Evolutionary conservation across 139 green algal genomes (phyloP).

Genomic region (Chlamydomonas asymmetrica): DNA sequence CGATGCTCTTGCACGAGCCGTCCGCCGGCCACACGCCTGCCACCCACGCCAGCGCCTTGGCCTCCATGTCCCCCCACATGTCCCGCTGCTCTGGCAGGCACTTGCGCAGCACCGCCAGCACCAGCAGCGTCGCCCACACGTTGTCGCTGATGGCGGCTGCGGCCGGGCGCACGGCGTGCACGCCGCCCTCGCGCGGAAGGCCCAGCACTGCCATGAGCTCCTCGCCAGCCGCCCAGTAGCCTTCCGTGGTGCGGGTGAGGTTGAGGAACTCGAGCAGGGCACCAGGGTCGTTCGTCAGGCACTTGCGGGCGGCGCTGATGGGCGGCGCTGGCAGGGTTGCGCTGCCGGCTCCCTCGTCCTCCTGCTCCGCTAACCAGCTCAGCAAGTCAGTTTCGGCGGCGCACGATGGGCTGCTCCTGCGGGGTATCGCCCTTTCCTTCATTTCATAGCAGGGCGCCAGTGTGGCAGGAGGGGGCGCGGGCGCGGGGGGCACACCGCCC

Average conservation of each 20-base stretch:
- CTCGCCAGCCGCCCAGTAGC: not conserved
- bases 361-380: too few relatives aligned
- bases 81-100: not conserved
- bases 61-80: slow-evolving; percentile 23
- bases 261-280: slow-evolving; percentile 9
- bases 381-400: too few relatives aligned
- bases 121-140: slow-evolving; percentile 8
- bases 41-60: slow-evolving; percentile 24
- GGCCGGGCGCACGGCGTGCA: not conserved
- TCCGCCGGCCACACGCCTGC: slow-evolving; percentile 1
- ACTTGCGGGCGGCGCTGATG: too few relatives aligned
- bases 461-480: too few relatives aligned
- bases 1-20: not conserved
- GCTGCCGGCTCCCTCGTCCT: too few relatives aligned
- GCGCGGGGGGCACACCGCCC: too few relatives aligned
- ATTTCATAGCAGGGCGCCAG: too few relatives aligned
- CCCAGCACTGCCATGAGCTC: slow-evolving; percentile 7
- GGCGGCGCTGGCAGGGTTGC: too few relatives aligned
- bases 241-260: slow-evolving; percentile 3
- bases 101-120: slow-evolving; percentile 5
- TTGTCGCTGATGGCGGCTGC: not conserved
- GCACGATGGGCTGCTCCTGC: too few relatives aligned
- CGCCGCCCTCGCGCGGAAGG: not conserved
- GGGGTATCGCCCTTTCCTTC: too few relatives aligned
- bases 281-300: too few relatives aligned